Conservation (phyloP, 768 basidiomycete species). For the Lactarius psammicola region DNA sequence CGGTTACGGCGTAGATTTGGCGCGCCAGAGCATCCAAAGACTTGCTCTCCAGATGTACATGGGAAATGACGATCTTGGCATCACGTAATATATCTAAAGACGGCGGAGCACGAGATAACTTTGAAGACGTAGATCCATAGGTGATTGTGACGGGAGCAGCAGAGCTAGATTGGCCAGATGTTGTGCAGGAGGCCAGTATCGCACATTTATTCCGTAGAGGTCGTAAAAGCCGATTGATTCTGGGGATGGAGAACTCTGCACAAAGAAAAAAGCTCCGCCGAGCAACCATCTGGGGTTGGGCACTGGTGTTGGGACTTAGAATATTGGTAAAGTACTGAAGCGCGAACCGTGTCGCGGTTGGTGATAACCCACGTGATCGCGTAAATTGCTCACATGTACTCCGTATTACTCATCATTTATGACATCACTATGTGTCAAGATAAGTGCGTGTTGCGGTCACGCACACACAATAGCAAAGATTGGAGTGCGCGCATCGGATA, state of each 20-base stretch:
- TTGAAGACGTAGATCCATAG: constrained; percentile 21
- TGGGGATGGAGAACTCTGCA: constrained; percentile 39
- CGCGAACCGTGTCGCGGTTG: not conserved
- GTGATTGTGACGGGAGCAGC: constrained; percentile 25
- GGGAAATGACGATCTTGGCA: constrained; percentile 37
- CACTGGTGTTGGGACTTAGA: no score
- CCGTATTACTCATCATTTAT: not conserved
- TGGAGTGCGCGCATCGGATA: not conserved
- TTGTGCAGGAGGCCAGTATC: constrained; percentile 35
- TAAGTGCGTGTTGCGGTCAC: no score
- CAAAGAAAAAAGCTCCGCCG: not conserved
- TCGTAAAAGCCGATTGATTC: constrained; percentile 46
- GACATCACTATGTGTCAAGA: not conserved
- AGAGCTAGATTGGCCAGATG: constrained; percentile 28
- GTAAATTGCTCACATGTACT: not conserved
- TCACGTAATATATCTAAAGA: constrained; percentile 42
- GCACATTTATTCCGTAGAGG: constrained; percentile 50
- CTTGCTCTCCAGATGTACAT: constrained; percentile 38
- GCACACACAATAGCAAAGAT: no score
- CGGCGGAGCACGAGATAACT: constrained; percentile 27
- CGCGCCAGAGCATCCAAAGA: constrained; percentile 44
- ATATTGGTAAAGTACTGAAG: not conserved
- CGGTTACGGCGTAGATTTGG: constrained; percentile 52
- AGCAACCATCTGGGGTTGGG: not conserved
- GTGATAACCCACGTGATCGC: not conserved